These are phyloP conservation scores for Mycotypha africana DNA, from an alignment of 371 early-diverging fungal species.

Conservation along the genomic window DNA sequence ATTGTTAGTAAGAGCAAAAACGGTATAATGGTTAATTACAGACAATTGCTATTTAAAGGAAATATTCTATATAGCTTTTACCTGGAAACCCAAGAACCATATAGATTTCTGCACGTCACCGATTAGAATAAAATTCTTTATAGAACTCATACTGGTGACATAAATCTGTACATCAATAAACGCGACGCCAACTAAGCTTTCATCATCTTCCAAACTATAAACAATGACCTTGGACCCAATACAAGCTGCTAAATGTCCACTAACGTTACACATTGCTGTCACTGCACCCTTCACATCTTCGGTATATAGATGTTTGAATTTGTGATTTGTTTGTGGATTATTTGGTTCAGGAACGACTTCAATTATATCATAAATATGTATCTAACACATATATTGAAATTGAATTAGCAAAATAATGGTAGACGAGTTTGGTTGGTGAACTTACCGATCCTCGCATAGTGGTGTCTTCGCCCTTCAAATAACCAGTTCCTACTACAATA, in stretches of 20 bases:
- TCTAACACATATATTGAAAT: conserved; percentile 27
- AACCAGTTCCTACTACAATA: conserved; percentile 89
- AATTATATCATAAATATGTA: conserved; percentile 93
- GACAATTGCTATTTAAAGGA: no score
- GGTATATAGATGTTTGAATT: conserved; percentile 78
- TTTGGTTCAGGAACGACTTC: conserved; percentile 96
- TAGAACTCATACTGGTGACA: conserved; percentile 73
- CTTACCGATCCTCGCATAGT: conserved; percentile 83
- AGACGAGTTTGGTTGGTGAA: neutral
- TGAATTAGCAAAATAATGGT: neutral
- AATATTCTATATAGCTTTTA: conserved; percentile 9
- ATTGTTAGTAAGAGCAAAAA: neutral
- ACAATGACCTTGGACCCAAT: conserved; percentile 92
- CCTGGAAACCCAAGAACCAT: conserved; percentile 95
- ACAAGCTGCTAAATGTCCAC: conserved; percentile 87
- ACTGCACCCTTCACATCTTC: conserved; percentile 95
- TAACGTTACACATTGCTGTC: conserved; percentile 81
- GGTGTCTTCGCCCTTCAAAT: conserved; percentile 90
- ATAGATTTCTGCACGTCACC: conserved; percentile 91
- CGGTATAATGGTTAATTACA: neutral
- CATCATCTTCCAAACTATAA: conserved; percentile 86
- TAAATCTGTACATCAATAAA: conserved; percentile 95
- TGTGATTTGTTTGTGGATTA: conserved; percentile 92
- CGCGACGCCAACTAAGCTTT: conserved; percentile 88
- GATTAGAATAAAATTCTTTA: conserved; percentile 91